phyloP scores from a whole-genome alignment of 192 early-diverging fungal species.

The Piromyces sp. region DNA sequence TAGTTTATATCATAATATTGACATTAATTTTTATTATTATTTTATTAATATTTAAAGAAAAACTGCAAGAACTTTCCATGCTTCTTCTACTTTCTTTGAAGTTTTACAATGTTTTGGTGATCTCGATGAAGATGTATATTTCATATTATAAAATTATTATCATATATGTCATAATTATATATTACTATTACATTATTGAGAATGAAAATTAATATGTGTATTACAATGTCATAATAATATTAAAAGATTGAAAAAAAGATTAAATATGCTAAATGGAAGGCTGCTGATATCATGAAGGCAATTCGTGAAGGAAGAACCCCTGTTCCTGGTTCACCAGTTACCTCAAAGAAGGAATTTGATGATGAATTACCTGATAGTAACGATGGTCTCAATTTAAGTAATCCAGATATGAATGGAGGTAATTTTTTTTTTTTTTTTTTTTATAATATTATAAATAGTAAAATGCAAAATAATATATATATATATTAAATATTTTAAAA shows the following conservation, averaged over 20 bases:
- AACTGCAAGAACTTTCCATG: constrained; percentile 44
- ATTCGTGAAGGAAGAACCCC: constrained; percentile 67
- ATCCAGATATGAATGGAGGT: not conserved
- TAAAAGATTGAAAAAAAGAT: constrained; percentile 62
- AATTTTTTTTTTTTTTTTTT: too few species aligned
- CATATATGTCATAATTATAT: too few species aligned
- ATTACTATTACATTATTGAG: too few species aligned
- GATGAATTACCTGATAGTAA: not conserved
- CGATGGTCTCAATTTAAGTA: not conserved
- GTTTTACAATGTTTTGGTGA: constrained; percentile 68
- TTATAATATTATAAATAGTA: too few species aligned
- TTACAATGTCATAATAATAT: not conserved
- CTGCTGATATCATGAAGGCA: constrained; percentile 82
- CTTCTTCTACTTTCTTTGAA: constrained; percentile 78
- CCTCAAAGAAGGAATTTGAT: not conserved
- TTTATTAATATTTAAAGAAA: too few species aligned
- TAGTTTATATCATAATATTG: too few species aligned
- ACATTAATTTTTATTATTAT: too few species aligned
- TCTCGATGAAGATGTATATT: constrained; percentile 33
- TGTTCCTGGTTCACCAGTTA: constrained; percentile 26
- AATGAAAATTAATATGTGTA: too few species aligned
- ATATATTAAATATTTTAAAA: too few species aligned
- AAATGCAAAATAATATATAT: too few species aligned
- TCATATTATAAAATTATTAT: too few species aligned
- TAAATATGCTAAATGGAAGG: constrained; percentile 91